Evolutionary conservation across 495 filamentous ascomycete species (phyloP), one percentile per base, ranked within the genome.

Genomic region (Articulospora tetracladia): DNA sequence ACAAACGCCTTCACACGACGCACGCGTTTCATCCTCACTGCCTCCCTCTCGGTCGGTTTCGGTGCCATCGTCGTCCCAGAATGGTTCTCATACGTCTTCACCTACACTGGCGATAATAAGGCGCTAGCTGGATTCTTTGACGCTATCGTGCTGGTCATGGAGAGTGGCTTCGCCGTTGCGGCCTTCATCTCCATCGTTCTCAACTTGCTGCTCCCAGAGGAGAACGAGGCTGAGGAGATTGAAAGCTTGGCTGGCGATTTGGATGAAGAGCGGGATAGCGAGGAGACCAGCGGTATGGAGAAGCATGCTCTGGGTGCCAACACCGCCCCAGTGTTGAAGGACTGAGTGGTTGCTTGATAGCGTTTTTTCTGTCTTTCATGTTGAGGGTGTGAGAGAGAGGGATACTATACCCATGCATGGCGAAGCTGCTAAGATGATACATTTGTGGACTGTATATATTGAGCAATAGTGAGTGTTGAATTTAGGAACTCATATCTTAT

Each of bases 11-110:
- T 95, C 73, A 95, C 84, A 26, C 83, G 92, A 6, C 87, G 92
- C 54, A 96, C 91, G 67, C 82, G 92, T 2, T 97, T 96, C 73
- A 87, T 97, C 68, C 79, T 96, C 41, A 93, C 92, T 0, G 89
- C 89, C 2, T 79, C 86, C 6, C 78, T 97, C 47, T 73, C 90
- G 0, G 67, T 96, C 20, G 92, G 93, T 27, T 88, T 89, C 71
- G 89, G 86, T 64, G 91, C 91, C 6, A 96, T 90, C 0, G 71
- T 96, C 12, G 88, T 95, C 0, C 90, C 93, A 0, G 80, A 77
- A 23, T 93, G 89, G 78, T 93, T 92, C 73, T 36, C 59, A 12
- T 85, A 83, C 63, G 84, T 96, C 57, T 96, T 97, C 70, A 88
- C 88, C 11, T 83, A 82, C 44, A 64, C 59, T 0, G 91, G 91